Conservation (phyloP, 495 filamentous ascomycete species). For the Aspergillus biplanus region DNA sequence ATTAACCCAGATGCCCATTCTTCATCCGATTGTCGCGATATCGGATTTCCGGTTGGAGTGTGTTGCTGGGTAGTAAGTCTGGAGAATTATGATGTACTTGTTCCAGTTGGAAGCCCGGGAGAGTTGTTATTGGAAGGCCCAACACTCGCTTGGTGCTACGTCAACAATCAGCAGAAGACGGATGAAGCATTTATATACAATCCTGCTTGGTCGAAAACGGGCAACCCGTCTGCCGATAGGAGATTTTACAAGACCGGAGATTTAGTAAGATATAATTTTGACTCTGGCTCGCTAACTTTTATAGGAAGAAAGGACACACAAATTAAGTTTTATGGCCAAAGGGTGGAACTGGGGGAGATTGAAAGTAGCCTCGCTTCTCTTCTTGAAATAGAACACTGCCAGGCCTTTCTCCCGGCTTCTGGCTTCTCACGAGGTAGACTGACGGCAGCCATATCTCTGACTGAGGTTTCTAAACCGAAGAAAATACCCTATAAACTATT, state of each 20-base stretch:
- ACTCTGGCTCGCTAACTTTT: slow-evolving; percentile 58
- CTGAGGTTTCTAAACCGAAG: slow-evolving; percentile 27
- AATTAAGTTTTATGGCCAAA: slow-evolving; percentile 69
- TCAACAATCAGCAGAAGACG: slow-evolving; percentile 46
- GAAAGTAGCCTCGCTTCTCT: slow-evolving; percentile 54
- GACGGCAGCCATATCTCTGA: slow-evolving; percentile 42
- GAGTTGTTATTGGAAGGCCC: slow-evolving; percentile 57
- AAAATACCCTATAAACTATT: slow-evolving; percentile 34
- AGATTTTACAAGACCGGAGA: slow-evolving; percentile 73
- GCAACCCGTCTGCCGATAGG: slow-evolving; percentile 32
- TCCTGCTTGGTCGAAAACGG: slow-evolving; percentile 40
- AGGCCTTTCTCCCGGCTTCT: slow-evolving; percentile 47
- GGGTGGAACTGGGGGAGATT: slow-evolving; percentile 68
- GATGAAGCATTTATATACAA: slow-evolving; percentile 49
- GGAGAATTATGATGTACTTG: slow-evolving; percentile 46
- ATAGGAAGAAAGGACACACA: slow-evolving; percentile 68
- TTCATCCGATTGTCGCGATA: slow-evolving; percentile 45
- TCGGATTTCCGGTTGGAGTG: slow-evolving; percentile 48
- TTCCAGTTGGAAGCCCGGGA: slow-evolving; percentile 53
- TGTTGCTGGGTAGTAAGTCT: slow-evolving; percentile 51
- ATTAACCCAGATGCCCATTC: slow-evolving; percentile 41
- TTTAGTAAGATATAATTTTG: slow-evolving; percentile 62
- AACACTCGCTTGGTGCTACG: slow-evolving; percentile 51
- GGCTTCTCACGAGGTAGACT: slow-evolving; percentile 45
- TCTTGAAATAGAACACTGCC: slow-evolving; percentile 40